Base-by-base conservation (phyloP, 2,329 filamentous ascomycete genomes). In the Hirsutella minnesotensis region DNA sequence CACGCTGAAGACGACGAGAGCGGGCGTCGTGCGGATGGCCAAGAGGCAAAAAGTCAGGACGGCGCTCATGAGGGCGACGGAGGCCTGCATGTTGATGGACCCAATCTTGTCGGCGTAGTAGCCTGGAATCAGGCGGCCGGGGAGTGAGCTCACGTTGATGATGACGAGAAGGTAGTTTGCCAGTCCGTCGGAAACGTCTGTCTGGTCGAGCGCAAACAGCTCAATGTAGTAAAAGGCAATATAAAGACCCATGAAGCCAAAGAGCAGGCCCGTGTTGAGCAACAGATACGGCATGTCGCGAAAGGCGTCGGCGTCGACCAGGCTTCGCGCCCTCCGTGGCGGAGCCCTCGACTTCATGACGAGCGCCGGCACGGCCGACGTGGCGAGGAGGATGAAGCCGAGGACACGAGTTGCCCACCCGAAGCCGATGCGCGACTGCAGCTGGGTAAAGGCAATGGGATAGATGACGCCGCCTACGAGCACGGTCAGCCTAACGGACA, bases 121-220 rank as follows among this genome's bases (percentile, higher is more conserved):
- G 4, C 65, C 65, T 1, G 69, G 70, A 0, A 71, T 51, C 1
- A 74, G 56, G 7, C 73, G 65, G 0, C 73, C 72, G 8, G 69
- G 59, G 8, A 72, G 58, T 1, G 69, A 69, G 0, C 67, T 63
- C 1, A 65, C 69, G 52, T 75, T 75, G 40, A 74, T 62, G 38
- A 75, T 67, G 2, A 72, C 58, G 4, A 75, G 55, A 20, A 75
- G 58, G 45, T 75, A 73, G 15, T 61, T 55, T 2, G 62, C 62
- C 5, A 70, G 49, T 19, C 53, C 52, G 27, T 51, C 49, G 4
- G 53, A 51, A 1, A 57, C 54, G 36, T 60, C 45, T 1, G 62
- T 57, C 5, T 49, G 49, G 5, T 56, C 50, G n/a, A 63, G 51
- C 3, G 68, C 65, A 38, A 67, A 73, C 1, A 55, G 56, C 41